Evolutionary conservation across 192 early-diverging fungal genomes (phyloP).

Genomic region (Dissophora ornata): DNA sequence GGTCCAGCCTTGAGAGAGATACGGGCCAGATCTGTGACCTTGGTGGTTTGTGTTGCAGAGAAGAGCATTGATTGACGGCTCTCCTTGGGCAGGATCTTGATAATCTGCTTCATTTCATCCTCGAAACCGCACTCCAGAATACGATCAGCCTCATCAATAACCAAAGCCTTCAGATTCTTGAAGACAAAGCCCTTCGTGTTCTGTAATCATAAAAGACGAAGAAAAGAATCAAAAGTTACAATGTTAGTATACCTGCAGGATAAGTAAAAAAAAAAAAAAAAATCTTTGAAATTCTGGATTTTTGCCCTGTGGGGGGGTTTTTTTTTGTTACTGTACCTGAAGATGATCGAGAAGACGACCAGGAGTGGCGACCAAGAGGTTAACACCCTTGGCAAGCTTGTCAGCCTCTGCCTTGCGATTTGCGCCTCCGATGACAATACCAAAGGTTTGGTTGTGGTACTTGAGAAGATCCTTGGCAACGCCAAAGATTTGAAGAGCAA

Average conservation of each 20-base stretch:
- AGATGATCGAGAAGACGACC: conserved; percentile 98
- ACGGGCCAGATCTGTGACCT: conserved; percentile 97
- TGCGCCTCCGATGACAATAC: conserved; percentile 98
- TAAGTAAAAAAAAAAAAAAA: too few relatives aligned
- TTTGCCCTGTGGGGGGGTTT: too few relatives aligned
- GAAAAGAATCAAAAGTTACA: too few relatives aligned
- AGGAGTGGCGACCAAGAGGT: conserved; percentile 95
- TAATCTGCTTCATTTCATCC: conserved; percentile 98
- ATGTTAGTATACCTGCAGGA: too few relatives aligned
- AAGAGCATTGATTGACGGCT: conserved; percentile 98
- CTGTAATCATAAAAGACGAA: conserved; percentile 30
- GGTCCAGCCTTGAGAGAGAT: conserved; percentile 98
- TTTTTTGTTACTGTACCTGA: too few relatives aligned
- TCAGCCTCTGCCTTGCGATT: conserved; percentile 97
- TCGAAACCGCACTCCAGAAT: conserved; percentile 99
- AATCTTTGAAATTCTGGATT: too few relatives aligned
- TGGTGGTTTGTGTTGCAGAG: conserved; percentile 99
- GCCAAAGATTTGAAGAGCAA: conserved; percentile 98
- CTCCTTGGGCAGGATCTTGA: conserved; percentile 89
- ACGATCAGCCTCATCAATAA: conserved; percentile 98
- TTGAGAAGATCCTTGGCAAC: conserved; percentile 96
- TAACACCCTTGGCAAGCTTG: conserved; percentile 96
- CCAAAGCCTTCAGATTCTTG: conserved; percentile 93
- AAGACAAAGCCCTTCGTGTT: conserved; percentile 96
- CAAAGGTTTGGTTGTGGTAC: conserved; percentile 97